Evolutionary conservation across 164 flowering plant species (phyloP).

Genomic region (Aristolochia fimbriata): DNA sequence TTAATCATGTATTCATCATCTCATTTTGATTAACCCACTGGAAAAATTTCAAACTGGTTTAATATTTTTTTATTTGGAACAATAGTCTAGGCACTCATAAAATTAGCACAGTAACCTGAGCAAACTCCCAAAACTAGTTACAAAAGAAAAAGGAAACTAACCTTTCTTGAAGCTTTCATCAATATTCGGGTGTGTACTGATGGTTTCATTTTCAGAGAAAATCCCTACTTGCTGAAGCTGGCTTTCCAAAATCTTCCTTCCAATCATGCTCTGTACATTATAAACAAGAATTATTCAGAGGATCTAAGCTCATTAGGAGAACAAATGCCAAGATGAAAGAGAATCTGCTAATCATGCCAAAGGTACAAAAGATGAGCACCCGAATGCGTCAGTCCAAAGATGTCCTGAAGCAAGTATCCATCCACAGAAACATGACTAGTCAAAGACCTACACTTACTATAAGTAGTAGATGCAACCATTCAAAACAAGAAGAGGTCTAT

Average conservation of each 20-base stretch:
- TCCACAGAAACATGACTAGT: too few species aligned
- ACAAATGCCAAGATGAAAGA: neutral
- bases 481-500: too few species aligned
- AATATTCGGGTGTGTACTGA: conserved; percentile 55
- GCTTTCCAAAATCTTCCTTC: conserved; percentile 64
- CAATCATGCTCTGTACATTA: conserved; percentile 83
- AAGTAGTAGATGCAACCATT: too few species aligned
- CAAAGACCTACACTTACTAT: too few species aligned
- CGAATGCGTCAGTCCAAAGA: too few species aligned
- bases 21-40: too few species aligned
- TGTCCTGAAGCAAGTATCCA: too few species aligned
- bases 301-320: neutral
- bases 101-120: neutral
- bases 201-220: conserved; percentile 67
- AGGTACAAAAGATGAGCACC: neutral
- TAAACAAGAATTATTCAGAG: neutral
- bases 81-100: too few species aligned
- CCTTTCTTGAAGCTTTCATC: conserved; percentile 76
- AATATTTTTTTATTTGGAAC: too few species aligned
- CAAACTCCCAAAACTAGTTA: neutral
- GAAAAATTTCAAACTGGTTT: too few species aligned
- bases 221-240: conserved; percentile 80
- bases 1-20: too few species aligned
- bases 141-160: conserved; percentile 22
- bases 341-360: neutral